Evolutionary conservation across 2,329 filamentous ascomycete genomes (phyloP).

Genomic region (Stagonosporopsis vannaccii): DNA sequence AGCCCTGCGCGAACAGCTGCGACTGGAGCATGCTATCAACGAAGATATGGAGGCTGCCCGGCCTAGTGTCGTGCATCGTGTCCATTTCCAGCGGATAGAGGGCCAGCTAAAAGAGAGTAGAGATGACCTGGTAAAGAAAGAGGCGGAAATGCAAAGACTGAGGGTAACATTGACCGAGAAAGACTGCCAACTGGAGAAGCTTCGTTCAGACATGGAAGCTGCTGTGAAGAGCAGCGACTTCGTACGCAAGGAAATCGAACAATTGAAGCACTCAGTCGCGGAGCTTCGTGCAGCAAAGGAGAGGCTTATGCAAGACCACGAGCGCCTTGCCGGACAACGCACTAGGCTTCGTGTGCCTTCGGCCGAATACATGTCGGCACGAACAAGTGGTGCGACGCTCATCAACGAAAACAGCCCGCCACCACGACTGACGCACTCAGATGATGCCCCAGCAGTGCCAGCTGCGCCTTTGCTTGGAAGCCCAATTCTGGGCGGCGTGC

Average conservation of each 20-base stretch:
- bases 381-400: constrained; percentile 44
- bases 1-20: constrained; percentile 33
- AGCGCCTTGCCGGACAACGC: constrained; percentile 36
- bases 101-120: constrained; percentile 38
- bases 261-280: constrained; percentile 29
- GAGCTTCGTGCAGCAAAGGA: constrained; percentile 40
- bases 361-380: constrained; percentile 35
- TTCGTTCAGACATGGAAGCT: constrained; percentile 29
- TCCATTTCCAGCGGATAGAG: constrained; percentile 46
- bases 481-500: constrained; percentile 6
- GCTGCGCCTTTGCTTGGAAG: constrained; percentile 6
- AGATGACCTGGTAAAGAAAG: constrained; percentile 28
- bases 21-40: constrained; percentile 36
- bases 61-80: constrained; percentile 43
- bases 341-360: constrained; percentile 30
- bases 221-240: constrained; percentile 25
- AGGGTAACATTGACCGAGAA: constrained; percentile 25
- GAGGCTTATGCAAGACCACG: constrained; percentile 44
- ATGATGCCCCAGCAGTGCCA: constrained; percentile 22
- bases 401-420: constrained; percentile 33
- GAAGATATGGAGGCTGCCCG: constrained; percentile 40
- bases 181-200: constrained; percentile 26
- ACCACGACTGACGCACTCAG: constrained; percentile 20
- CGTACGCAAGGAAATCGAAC: constrained; percentile 38
- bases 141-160: constrained; percentile 32